Conservation (phyloP, 306 rosid species). For the Phaseolus lunatus region DNA sequence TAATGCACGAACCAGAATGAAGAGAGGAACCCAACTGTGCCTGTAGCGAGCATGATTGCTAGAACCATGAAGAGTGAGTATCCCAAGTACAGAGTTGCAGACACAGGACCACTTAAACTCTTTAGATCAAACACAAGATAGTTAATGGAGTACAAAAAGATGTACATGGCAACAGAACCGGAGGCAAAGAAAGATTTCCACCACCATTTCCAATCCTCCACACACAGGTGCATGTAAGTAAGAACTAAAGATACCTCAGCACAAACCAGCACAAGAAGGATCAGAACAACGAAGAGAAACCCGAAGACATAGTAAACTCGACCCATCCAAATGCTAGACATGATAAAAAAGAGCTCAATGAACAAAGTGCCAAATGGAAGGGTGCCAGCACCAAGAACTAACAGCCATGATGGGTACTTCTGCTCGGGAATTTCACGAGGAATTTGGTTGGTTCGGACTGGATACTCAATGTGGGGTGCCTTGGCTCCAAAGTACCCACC, state of each 20-base stretch:
- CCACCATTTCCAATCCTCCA: conserved; percentile 88
- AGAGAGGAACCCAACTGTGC: conserved; percentile 83
- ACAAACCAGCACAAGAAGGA: conserved; percentile 74
- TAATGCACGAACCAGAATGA: conserved; percentile 86
- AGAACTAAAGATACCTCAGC: conserved; percentile 76
- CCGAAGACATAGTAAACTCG: conserved; percentile 82
- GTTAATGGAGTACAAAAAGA: conserved; percentile 73
- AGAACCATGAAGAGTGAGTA: conserved; percentile 80
- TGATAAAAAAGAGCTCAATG: conserved; percentile 85
- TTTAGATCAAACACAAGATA: conserved; percentile 71
- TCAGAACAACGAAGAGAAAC: conserved; percentile 64
- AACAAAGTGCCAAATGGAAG: conserved; percentile 74
- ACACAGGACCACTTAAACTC: conserved; percentile 81
- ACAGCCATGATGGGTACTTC: conserved; percentile 76
- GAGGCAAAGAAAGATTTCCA: conserved; percentile 88
- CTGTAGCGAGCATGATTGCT: conserved; percentile 81
- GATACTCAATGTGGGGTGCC: conserved; percentile 77
- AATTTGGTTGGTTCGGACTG: conserved; percentile 78
- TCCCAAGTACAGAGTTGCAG: conserved; percentile 78
- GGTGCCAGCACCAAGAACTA: conserved; percentile 55
- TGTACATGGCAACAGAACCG: conserved; percentile 82
- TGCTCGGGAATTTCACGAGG: conserved; percentile 79
- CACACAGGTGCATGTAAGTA: conserved; percentile 83
- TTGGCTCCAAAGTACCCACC: conserved; percentile 77
- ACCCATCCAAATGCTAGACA: conserved; percentile 90